These are phyloP conservation scores for Pseudogymnoascus sp. DNA, from an alignment of 2,329 filamentous ascomycete genomes.

Conservation along the genomic window DNA sequence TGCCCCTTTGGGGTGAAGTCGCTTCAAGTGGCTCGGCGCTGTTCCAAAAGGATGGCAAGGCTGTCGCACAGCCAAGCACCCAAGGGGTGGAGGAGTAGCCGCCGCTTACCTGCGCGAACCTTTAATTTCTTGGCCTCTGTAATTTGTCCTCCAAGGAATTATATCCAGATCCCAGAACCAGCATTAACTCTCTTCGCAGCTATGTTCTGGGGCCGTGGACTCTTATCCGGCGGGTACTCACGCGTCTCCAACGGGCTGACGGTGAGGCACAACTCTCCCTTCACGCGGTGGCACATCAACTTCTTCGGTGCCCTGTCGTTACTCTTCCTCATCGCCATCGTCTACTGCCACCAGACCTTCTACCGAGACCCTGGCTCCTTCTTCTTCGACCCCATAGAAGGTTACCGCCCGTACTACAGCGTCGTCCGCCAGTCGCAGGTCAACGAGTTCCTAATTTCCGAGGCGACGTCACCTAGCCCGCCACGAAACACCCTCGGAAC, in stretches of 20 bases:
- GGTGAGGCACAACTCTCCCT: background rate
- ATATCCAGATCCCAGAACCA: conserved; percentile 5
- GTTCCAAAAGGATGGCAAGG: background rate
- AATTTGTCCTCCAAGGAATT: background rate
- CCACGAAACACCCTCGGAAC: background rate
- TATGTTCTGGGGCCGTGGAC: conserved; percentile 1
- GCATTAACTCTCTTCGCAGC: background rate
- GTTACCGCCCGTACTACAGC: conserved; percentile 26
- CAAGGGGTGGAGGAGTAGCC: background rate
- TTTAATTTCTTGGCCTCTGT: conserved; percentile 1
- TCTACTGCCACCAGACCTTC: conserved; percentile 21
- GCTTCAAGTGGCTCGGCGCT: background rate
- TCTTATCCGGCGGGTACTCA: conserved; percentile 3
- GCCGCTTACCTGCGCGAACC: conserved; percentile 1
- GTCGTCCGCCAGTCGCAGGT: conserved; percentile 21
- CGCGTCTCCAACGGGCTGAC: background rate
- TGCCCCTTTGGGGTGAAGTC: background rate
- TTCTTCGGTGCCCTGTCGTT: conserved; percentile 10
- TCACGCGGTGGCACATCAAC: conserved; percentile 4
- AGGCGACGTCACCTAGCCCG: conserved; percentile 6
- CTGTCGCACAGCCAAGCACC: background rate
- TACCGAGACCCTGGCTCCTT: conserved; percentile 27
- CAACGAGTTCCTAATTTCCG: conserved; percentile 21
- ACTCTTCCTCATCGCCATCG: conserved; percentile 22
- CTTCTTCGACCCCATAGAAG: conserved; percentile 26